Evolutionary conservation across 2,329 filamentous ascomycete genomes (phyloP), one percentile per base, ranked within the genome.

Genomic region (Alternaria consortialis): DNA sequence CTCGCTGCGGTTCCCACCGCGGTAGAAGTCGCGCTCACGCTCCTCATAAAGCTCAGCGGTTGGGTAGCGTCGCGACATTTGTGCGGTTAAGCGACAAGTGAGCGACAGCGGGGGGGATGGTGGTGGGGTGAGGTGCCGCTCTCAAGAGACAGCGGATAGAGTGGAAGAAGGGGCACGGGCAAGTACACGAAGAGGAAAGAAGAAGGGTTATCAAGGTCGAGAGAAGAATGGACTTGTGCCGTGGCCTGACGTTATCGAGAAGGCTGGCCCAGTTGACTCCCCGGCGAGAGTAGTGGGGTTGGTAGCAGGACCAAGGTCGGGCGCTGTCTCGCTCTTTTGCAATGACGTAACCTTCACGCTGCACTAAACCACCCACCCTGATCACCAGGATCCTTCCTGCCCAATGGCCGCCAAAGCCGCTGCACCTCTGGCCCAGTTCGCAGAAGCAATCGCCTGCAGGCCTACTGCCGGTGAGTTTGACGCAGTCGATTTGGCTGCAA

Each of bases 21-120:
- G 78, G 63, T 83, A 82, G 65, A 84, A 82, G 65, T 84, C 83
- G 63, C 82, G 78, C 68, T 84, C 80, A 55, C 81, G 80, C 69
- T 84, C 81, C 53, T 83, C 81, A 68, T 83, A 83, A 67, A 81
- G 74, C 69, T 83, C 81, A 58, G 81, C 78, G 34, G 80, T 79
- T 34, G 79, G 80, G 66, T 82, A 82, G 72, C 79, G 76, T 58
- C 81, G 80, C 65, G 81, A 80, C 80, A 63, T 63, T 64, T 61
- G 50, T 53, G 63, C 43, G 23, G 58, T 54, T 43, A 56, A 61
- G 65, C 63, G 57, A 61, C 52, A 57, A 59, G 64, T 53, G 58
- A 62, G 61, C 58, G 65, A 56, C 59, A 40, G 60, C 53, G 48
- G 54, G 58, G 52, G 51, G 56, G 53, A 11, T 25, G 34, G 27